Evolutionary conservation across 1,284 basidiomycete species (phyloP).

Genomic region (Trichosporon ovoides): DNA sequence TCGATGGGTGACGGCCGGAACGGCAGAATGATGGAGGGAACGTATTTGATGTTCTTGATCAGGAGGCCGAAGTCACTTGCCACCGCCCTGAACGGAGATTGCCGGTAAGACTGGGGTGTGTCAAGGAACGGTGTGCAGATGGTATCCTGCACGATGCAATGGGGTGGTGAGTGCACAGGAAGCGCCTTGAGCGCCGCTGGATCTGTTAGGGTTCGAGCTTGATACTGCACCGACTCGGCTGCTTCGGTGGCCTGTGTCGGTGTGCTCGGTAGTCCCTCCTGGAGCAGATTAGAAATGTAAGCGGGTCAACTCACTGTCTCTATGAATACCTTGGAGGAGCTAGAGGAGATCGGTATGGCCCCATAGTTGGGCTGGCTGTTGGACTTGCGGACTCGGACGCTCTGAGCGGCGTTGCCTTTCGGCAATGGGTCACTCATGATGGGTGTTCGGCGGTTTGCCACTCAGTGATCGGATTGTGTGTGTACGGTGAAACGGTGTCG

Average conservation of each 20-base stretch:
- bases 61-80: conserved; percentile 18
- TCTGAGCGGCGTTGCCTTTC: not conserved
- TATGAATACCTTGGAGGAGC: no score
- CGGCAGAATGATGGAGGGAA: conserved; percentile 22
- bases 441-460: not conserved
- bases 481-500: no score
- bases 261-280: not conserved
- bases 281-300: not conserved
- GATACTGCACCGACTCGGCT: not conserved
- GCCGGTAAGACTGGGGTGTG: conserved; percentile 3
- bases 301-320: no score
- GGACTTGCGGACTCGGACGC: not conserved
- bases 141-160: not conserved
- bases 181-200: not conserved
- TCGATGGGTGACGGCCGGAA: not conserved
- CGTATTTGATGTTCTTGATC: conserved; percentile 9
- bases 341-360: no score
- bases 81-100: conserved; percentile 1
- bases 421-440: not conserved
- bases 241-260: not conserved
- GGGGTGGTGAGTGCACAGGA: not conserved
- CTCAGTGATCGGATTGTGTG: not conserved
- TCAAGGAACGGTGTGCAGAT: not conserved
- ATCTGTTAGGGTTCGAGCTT: not conserved
- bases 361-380: not conserved